phyloP scores from a whole-genome alignment of 1,284 basidiomycete species.

The Albatrellus sp. region DNA sequence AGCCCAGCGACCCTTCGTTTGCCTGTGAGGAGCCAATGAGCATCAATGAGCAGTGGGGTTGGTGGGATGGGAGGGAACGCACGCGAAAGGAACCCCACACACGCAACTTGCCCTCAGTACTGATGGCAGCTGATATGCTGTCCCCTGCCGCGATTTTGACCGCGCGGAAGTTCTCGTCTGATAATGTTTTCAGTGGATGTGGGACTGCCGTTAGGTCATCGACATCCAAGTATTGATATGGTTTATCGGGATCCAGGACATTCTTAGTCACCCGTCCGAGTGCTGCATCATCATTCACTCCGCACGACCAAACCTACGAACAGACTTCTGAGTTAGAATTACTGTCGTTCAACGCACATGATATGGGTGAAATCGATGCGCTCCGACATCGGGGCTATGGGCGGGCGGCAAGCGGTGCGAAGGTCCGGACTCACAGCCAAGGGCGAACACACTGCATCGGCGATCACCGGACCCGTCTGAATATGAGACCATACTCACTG shows the following conservation, averaged over 20 bases:
- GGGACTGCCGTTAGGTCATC: conserved; percentile 74
- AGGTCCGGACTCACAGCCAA: too few species aligned
- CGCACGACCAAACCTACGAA: conserved; percentile 71
- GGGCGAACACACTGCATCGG: too few species aligned
- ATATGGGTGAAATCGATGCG: conserved; percentile 3
- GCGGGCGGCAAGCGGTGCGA: too few species aligned
- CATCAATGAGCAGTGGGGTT: conserved; percentile 2
- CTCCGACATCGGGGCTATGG: too few species aligned
- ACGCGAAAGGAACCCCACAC: conserved; percentile 93
- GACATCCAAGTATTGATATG: conserved; percentile 46
- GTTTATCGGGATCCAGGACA: conserved; percentile 55
- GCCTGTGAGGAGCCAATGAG: conserved; percentile 25
- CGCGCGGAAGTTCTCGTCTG: conserved; percentile 71
- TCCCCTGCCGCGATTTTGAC: conserved; percentile 78
- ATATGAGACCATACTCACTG: conserved; percentile 35
- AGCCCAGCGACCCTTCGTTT: conserved; percentile 79
- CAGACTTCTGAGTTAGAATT: background rate
- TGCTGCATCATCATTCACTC: conserved; percentile 87
- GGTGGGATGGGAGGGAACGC: conserved; percentile 19
- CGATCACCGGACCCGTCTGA: too few species aligned
- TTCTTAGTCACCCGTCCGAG: conserved; percentile 74
- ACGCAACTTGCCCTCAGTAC: conserved; percentile 64
- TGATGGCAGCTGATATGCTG: conserved; percentile 74
- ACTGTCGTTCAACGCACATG: background rate
- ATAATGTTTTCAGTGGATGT: conserved; percentile 57